A percentile compares a stretch with the other conserved stretches of the same genome.
Evolutionary conservation across 352 stramenopile genomes (phyloP).

Genomic region (Pythium brassicae): DNA sequence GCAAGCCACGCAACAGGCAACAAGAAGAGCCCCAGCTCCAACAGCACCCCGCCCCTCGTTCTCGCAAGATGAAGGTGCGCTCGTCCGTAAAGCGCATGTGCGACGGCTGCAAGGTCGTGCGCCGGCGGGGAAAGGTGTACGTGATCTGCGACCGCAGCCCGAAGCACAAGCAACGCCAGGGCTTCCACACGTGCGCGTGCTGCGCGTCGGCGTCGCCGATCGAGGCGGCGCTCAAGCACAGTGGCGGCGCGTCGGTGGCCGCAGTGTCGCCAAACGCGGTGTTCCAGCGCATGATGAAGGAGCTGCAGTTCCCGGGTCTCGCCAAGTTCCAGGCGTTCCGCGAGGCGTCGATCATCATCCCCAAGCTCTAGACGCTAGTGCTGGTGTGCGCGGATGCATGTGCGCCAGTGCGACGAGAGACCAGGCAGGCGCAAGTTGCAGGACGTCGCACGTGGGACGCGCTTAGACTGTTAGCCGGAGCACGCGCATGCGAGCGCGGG

Average conservation of each 20-base stretch:
- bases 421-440: background rate
- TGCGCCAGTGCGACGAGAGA: slow-evolving; percentile 2
- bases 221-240: slow-evolving; percentile 14
- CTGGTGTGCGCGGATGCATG: background rate
- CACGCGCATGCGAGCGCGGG: too few relatives aligned
- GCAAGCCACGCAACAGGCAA: slow-evolving; percentile 11
- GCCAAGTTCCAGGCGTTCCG: slow-evolving; percentile 76
- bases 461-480: too few relatives aligned
- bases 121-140: slow-evolving; percentile 82
- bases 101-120: slow-evolving; percentile 89
- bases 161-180: slow-evolving; percentile 93
- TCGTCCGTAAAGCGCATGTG: slow-evolving; percentile 90
- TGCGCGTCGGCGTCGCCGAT: slow-evolving; percentile 20
- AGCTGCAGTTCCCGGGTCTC: slow-evolving; percentile 92
- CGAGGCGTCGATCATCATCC: slow-evolving; percentile 61
- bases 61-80: slow-evolving; percentile 87
- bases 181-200: slow-evolving; percentile 78
- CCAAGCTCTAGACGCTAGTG: slow-evolving; percentile 38
- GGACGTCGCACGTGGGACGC: too few relatives aligned
- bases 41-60: too few relatives aligned
- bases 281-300: slow-evolving; percentile 90
- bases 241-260: slow-evolving; percentile 8
- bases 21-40: too few relatives aligned
- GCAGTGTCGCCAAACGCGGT: slow-evolving; percentile 87
- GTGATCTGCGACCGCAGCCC: slow-evolving; percentile 90